Base-by-base conservation (phyloP, 345 rosid genomes). In the Fremontodendron californicum region DNA sequence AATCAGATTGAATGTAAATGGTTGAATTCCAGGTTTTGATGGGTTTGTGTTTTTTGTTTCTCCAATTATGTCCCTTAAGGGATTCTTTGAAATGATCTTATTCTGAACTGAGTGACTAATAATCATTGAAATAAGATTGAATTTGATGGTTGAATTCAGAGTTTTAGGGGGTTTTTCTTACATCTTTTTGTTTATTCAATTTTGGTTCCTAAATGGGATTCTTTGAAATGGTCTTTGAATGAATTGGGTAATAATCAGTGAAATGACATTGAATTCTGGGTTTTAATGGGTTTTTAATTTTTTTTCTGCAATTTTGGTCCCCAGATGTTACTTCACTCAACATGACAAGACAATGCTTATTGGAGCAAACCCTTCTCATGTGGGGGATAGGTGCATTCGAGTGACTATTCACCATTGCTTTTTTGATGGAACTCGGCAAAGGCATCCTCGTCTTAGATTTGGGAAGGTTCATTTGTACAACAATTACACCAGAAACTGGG, bases 361-460 rank as follows among this genome's bases (percentile, higher is more conserved):
- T 70, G 98, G 98, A 76, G 96, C 93, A 6, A 89, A 93, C 80
- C 91, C 94, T 29, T 80, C 92, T 31, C 96, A 92, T 74, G 77
- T 86, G 75, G 87, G 85, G 29, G 98, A 95, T 78, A 87, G 99
- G 80, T 90, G 94, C 71, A 93, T 93, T 6, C 80, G 92, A 55
- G 96, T 93, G 65, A 93, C 98, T 12, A 90, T 93, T 81, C 99
- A 95, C 76, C 99, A 93, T 81, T 95, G 99, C 71, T 93, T 95
- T 78, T 95, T 95, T 54, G 92, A 93, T 81, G 96, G 97, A 57
- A 95, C 98, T 0, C 75, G 90, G 58, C 98, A 95, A 78, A 88
- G 98, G 42, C 97, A 90, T 1, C 99, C 99, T 78, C 97, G 97
- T 74, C 87, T 95, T 64, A 84, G 99, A 84, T 95, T 86, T 71